Evolutionary conservation across 176 grass and related monocot genomes (phyloP).

Genomic region (Eleusine indica): DNA sequence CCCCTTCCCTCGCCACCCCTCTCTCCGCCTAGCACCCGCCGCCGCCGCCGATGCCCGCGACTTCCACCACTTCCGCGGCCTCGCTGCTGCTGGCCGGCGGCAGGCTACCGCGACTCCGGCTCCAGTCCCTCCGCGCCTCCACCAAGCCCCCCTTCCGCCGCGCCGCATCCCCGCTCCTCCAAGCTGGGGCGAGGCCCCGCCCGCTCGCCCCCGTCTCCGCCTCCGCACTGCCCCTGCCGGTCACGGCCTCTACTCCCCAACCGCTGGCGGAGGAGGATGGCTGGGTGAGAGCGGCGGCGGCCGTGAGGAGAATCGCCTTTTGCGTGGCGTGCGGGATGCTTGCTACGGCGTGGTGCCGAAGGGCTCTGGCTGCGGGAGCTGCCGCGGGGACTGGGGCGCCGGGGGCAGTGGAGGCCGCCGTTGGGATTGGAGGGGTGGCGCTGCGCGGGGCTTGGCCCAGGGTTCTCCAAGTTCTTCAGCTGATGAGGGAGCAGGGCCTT

Average conservation of each 20-base stretch:
- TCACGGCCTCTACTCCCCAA: constrained; percentile 9
- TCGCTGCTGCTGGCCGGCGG: constrained; percentile 39
- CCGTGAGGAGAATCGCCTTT: constrained; percentile 35
- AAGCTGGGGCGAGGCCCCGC: constrained; percentile 6
- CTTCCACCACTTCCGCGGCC: constrained; percentile 27
- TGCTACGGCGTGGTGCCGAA: constrained; percentile 36
- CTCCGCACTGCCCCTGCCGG: constrained; percentile 21
- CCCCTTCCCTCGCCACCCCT: constrained; percentile 10
- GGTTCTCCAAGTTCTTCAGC: constrained; percentile 62
- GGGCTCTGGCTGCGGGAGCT: constrained; percentile 36
- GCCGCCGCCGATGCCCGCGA: constrained; percentile 27
- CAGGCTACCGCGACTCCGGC: constrained; percentile 47
- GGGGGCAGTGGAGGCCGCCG: constrained; percentile 42
- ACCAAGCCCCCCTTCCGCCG: constrained; percentile 43
- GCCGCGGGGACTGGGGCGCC: constrained; percentile 31
- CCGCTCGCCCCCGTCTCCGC: constrained; percentile 21
- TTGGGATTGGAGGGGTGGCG: constrained; percentile 37
- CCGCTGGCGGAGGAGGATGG: constrained; percentile 21
- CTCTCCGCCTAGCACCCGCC: constrained; percentile 13
- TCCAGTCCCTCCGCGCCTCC: constrained; percentile 47
- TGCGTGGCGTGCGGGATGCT: constrained; percentile 31
- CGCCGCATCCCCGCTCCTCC: background rate
- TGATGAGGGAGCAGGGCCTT: constrained; percentile 81
- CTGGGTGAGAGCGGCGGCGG: background rate
- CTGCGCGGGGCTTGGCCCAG: constrained; percentile 61